Conservation (phyloP, 306 rosid species). For the Astragalus membranaceus region DNA sequence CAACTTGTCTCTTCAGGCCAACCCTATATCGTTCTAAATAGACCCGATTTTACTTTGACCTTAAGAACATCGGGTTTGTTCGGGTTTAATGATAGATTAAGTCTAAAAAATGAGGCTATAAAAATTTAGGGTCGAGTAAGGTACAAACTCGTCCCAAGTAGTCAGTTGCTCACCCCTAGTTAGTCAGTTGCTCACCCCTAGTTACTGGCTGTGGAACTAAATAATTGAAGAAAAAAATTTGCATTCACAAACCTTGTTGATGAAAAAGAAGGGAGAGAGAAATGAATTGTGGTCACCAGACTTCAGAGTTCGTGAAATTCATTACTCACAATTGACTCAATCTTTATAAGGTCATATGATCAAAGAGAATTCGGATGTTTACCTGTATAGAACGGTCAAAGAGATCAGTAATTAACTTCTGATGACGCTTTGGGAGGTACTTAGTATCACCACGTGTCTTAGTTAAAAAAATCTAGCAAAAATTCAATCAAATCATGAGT, state of each 20-base stretch:
- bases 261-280: neutral
- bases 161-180: too few species aligned
- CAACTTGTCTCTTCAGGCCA: too few species aligned
- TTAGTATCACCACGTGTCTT: constrained; percentile 53
- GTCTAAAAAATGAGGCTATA: too few species aligned
- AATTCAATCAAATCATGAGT: neutral
- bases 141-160: too few species aligned
- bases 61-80: too few species aligned
- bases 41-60: too few species aligned
- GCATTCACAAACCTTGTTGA: neutral
- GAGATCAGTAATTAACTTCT: constrained; percentile 43
- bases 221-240: neutral
- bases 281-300: neutral
- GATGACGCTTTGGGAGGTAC: constrained; percentile 72
- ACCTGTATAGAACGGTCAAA: constrained; percentile 67
- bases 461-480: constrained; percentile 49
- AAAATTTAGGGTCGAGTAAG: too few species aligned
- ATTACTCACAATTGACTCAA: neutral
- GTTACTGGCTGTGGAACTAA: neutral
- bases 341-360: neutral
- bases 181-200: too few species aligned
- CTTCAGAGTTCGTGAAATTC: neutral
- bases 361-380: neutral
- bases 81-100: too few species aligned
- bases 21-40: too few species aligned